Base-by-base conservation (phyloP, 202 grass and related monocot genomes). In the Saccharum hybrid region DNA sequence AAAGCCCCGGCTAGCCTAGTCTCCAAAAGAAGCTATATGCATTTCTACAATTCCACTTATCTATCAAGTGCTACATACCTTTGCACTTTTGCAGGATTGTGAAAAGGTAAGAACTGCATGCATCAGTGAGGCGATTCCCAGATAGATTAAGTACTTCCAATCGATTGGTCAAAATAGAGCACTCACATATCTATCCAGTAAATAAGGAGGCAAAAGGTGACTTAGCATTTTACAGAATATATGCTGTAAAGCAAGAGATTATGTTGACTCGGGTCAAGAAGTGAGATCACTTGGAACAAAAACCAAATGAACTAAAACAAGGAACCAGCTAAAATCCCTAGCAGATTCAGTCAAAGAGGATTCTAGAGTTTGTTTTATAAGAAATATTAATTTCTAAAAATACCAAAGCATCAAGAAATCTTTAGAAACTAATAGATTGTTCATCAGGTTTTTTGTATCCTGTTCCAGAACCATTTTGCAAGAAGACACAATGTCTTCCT, bases 81-180 rank as follows among this genome's bases (percentile, higher is more conserved):
- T 94, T 95, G 87, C 93, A 98, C 37, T 93, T 95, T 42, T 92
- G 77, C 77, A 98, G 62, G 56, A 98, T 94, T 52, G 96, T 94
- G 69, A 87, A 93, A 72, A 98, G 83, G 68, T 98, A 98, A 84
- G 96, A 98, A 87, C 96, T 95, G 57, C 96, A 98, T 76, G 83
- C 89, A 89, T 98, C 93, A 79, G 93, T 98, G 67, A 98, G 96
- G 52, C 96, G 96, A 77, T 98, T 98, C 81, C 86, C 90, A 88
- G 96, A 88, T 38, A 98, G 85, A 87, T 96, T 96, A 90, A 98
- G 93, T 71, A 94, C 89, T 96, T 98, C 96, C 84, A 98, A 73
- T 72, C 96, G 89, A 79, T 81, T 78, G 68, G 66, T 90, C 73
- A 98, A 80, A 71, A 98, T 79, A 81, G 92, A 62, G 75, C 96